Percentiles rank a stretch among this genome's conserved stretches.
Conservation (phyloP, 1,284 basidiomycete genomes). For the Phellinidium pouzarii region DNA sequence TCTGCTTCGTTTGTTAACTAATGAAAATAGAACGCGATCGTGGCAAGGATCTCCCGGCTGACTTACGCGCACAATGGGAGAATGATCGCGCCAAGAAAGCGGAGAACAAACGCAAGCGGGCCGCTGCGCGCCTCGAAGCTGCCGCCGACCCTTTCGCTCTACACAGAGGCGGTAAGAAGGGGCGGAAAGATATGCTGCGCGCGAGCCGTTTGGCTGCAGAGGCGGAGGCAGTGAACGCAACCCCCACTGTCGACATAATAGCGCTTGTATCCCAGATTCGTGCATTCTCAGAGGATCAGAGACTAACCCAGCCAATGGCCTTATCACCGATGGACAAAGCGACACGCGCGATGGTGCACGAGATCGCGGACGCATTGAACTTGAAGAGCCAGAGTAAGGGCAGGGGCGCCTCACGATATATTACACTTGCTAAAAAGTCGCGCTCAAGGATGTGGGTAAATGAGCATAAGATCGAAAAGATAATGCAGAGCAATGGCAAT, state of each 20-base stretch:
- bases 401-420: constrained; percentile 53
- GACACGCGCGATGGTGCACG: constrained; percentile 66
- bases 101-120: constrained; percentile 61
- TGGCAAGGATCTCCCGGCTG: constrained; percentile 45
- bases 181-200: constrained; percentile 54
- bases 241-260: constrained; percentile 45
- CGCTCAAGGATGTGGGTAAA: constrained; percentile 44
- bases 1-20: neutral
- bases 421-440: constrained; percentile 63
- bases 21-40: constrained; percentile 50
- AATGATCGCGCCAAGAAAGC: constrained; percentile 80
- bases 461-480: constrained; percentile 51
- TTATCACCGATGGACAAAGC: constrained; percentile 74
- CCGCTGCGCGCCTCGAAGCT: constrained; percentile 44
- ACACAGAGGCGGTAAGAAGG: constrained; percentile 63
- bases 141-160: constrained; percentile 48
- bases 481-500: constrained; percentile 36
- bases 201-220: constrained; percentile 42
- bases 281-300: constrained; percentile 54
- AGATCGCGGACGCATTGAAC: constrained; percentile 68
- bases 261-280: constrained; percentile 65
- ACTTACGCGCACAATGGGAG: constrained; percentile 71
- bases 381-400: constrained; percentile 76
- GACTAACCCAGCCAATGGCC: constrained; percentile 46
- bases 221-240: constrained; percentile 27